Evolutionary conservation across 1,139 yeast species (phyloP).

Genomic region (Petasospora rhodanensis): DNA sequence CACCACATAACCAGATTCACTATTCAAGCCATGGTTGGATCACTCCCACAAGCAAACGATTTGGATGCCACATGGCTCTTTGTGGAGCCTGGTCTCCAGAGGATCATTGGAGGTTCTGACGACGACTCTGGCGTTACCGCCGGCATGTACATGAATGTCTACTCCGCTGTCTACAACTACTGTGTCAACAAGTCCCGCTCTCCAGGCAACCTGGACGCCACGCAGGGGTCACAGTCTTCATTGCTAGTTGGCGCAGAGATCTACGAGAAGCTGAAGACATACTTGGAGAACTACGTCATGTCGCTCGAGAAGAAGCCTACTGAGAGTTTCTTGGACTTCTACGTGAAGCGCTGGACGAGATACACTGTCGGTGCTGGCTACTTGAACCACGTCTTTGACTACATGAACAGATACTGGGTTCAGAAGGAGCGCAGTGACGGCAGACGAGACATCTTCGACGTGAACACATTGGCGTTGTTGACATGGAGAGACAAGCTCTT

Average conservation of each 20-base stretch:
- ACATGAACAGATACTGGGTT: conserved; percentile 97
- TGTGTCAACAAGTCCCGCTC: conserved; percentile 78
- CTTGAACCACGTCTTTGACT: conserved; percentile 89
- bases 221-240: conserved; percentile 28
- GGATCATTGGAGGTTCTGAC: conserved; percentile 55
- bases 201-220: conserved; percentile 33
- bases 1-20: neutral
- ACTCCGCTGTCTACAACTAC: conserved; percentile 89
- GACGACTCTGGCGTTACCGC: conserved; percentile 64
- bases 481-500: conserved; percentile 89
- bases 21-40: neutral
- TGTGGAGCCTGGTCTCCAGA: conserved; percentile 69
- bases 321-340: conserved; percentile 77
- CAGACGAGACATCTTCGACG: conserved; percentile 85
- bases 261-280: conserved; percentile 64
- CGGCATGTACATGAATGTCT: conserved; percentile 66
- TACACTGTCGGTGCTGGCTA: conserved; percentile 90
- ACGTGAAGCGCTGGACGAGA: conserved; percentile 84
- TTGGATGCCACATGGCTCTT: conserved; percentile 70
- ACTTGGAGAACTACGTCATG: conserved; percentile 58
- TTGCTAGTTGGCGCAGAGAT: conserved; percentile 80
- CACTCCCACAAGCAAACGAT: conserved; percentile 39
- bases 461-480: conserved; percentile 78
- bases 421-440: conserved; percentile 95
- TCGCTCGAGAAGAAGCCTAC: conserved; percentile 42